Evolutionary conservation across 495 filamentous ascomycete species (phyloP).

Genomic region (Pyrenula massariospora): DNA sequence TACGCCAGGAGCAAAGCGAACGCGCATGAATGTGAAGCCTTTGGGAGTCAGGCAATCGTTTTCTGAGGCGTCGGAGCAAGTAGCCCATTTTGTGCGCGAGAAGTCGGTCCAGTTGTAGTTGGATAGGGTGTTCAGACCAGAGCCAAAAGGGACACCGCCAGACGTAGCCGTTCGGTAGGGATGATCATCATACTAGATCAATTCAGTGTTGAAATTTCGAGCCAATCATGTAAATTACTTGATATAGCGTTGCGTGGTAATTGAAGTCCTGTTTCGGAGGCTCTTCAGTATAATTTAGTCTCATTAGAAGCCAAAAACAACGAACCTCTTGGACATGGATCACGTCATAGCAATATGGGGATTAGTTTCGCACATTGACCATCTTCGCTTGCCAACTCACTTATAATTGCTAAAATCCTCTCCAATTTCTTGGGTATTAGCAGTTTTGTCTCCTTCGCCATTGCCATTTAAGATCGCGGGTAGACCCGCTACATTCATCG

Average conservation of each 20-base stretch:
- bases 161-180: conserved; percentile 46
- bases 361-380: neutral
- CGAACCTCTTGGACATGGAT: conserved; percentile 49
- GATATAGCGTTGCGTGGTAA: conserved; percentile 48
- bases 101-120: conserved; percentile 44
- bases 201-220: neutral
- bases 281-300: too few species aligned
- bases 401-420: conserved; percentile 28
- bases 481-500: conserved; percentile 51
- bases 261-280: conserved; percentile 38
- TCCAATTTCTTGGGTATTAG: conserved; percentile 35
- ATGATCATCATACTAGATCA: conserved; percentile 28
- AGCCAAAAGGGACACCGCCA: conserved; percentile 47
- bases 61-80: conserved; percentile 39
- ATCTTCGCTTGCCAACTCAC: neutral
- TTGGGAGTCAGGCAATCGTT: conserved; percentile 53
- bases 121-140: conserved; percentile 48
- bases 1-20: conserved; percentile 28
- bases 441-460: conserved; percentile 40
- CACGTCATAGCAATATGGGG: conserved; percentile 34
- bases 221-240: conserved; percentile 1
- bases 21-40: conserved; percentile 51
- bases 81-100: conserved; percentile 42
- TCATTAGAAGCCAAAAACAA: too few species aligned
- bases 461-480: conserved; percentile 40